Evolutionary conservation across 352 stramenopile genomes (phyloP).

Genomic region (Globisporangium canariense): DNA sequence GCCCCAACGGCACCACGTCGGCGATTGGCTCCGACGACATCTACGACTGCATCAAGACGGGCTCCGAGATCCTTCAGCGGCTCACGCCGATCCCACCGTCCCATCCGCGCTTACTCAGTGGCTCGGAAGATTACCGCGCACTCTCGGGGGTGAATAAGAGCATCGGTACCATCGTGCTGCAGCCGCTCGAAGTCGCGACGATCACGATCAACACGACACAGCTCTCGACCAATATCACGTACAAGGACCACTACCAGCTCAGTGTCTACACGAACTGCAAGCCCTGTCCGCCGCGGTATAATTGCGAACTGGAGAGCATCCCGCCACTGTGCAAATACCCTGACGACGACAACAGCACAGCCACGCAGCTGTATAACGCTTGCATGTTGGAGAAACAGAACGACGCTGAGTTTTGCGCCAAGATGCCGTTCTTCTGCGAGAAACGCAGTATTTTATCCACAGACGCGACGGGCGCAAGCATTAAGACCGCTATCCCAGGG

Average conservation of each 20-base stretch:
- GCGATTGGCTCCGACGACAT: conserved; percentile 64
- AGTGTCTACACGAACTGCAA: conserved; percentile 94
- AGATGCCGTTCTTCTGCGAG: conserved; percentile 70
- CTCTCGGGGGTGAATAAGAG: conserved; percentile 61
- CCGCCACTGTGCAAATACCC: conserved; percentile 67
- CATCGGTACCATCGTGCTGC: conserved; percentile 66
- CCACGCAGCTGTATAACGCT: conserved; percentile 34
- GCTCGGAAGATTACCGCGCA: conserved; percentile 58
- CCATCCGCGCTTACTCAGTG: conserved; percentile 48
- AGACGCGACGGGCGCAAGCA: conserved; percentile 23
- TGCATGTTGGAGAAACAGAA: conserved; percentile 39
- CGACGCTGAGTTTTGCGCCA: conserved; percentile 42
- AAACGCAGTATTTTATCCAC: conserved; percentile 23
- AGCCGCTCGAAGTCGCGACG: conserved; percentile 89
- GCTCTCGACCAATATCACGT: conserved; percentile 93
- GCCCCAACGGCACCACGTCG: conserved; percentile 92
- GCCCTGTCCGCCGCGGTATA: conserved; percentile 92
- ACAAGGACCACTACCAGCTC: conserved; percentile 94
- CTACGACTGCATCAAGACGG: conserved; percentile 88
- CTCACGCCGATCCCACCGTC: conserved; percentile 75
- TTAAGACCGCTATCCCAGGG: conserved; percentile 27
- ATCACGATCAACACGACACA: conserved; percentile 92
- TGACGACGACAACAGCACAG: conserved; percentile 42
- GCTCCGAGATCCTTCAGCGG: conserved; percentile 87
- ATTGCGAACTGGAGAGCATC: conserved; percentile 62